Conservation (phyloP, 139 green algal species). For the Chlamydomonas sp. region DNA sequence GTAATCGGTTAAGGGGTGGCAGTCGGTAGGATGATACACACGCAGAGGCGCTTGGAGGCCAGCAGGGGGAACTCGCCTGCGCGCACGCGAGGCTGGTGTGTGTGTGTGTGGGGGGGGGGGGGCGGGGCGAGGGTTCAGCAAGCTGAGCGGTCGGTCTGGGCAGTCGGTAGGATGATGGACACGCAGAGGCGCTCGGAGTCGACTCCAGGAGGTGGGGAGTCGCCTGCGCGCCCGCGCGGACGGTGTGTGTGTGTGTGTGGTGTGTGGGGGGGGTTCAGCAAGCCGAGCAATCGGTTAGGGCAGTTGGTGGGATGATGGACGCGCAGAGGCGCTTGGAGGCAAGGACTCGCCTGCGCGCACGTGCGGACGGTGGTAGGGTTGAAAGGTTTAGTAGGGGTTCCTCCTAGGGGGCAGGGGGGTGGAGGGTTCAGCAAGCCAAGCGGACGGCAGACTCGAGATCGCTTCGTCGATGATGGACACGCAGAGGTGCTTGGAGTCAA, state of each 20-base stretch:
- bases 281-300: too few relatives aligned
- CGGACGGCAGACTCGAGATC: constrained; percentile 36
- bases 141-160: neutral
- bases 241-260: too few relatives aligned
- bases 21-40: constrained; percentile 58
- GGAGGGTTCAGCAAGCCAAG: neutral
- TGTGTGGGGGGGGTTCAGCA: too few relatives aligned
- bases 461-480: constrained; percentile 64
- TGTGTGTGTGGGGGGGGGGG: too few relatives aligned
- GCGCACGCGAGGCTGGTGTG: neutral
- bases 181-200: too few relatives aligned
- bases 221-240: too few relatives aligned
- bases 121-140: neutral
- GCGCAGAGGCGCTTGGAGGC: constrained; percentile 38
- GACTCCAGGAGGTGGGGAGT: too few relatives aligned
- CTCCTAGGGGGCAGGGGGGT: too few relatives aligned
- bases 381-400: too few relatives aligned
- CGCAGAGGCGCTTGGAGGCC: constrained; percentile 65
- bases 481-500: constrained; percentile 64
- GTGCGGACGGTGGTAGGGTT: neutral
- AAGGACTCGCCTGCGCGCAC: constrained; percentile 45
- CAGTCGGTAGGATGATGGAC: too few relatives aligned
- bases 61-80: constrained; percentile 54
- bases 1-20: too few relatives aligned
- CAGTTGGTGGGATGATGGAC: constrained; percentile 12